Base-by-base conservation (phyloP, 192 early-diverging fungal genomes). In the Gaertneriomyces sp. region DNA sequence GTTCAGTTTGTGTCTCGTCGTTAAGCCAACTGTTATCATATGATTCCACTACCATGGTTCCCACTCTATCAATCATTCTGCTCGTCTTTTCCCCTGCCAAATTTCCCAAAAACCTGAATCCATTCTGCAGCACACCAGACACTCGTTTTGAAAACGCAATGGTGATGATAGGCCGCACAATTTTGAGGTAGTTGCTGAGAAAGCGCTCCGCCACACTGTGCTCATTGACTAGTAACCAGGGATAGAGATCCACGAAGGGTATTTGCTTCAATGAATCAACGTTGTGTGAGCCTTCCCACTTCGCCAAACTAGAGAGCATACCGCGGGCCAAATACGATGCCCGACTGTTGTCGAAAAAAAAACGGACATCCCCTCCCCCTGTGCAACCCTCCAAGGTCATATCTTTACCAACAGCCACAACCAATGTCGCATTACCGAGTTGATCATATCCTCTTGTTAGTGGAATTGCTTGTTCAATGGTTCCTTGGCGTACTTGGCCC, bases 21-120 rank as follows among this genome's bases (percentile, higher is more conserved):
- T 55, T 25, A 11, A 55, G 25, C 54, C 54, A 55, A 55, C 25
- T 25, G 20, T 25, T 14, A 25, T 55, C 54, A 55, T 19, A 55
- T 12, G 20, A 60, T 14, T 56, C 58, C 6, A 52, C 60, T 4
- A 61, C 20, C 14, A 45, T 69, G 11, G 39, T 33, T 60, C 54
- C 54, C 25, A 55, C 54, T 11, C 14, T 12, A 55, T 55, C 54
- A 55, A 55, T 55, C 16, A 55, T 19, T 12, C 54, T 14, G 11
- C 54, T 25, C 25, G 54, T 14, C 25, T 14, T 25, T 55, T 55
- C 16, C 20, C 55, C 57, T 38, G 16, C 17, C 10, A 66, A 57
- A 54, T 19, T 66, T 16, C 65, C 65, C 4, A 50, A 58, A 42
- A 67, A 67, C 4, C 10, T 16, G 10, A 47, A 67, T 8, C 65